Evolutionary conservation across 2,329 filamentous ascomycete genomes (phyloP).

Genomic region (Diaporthe nobilis): DNA sequence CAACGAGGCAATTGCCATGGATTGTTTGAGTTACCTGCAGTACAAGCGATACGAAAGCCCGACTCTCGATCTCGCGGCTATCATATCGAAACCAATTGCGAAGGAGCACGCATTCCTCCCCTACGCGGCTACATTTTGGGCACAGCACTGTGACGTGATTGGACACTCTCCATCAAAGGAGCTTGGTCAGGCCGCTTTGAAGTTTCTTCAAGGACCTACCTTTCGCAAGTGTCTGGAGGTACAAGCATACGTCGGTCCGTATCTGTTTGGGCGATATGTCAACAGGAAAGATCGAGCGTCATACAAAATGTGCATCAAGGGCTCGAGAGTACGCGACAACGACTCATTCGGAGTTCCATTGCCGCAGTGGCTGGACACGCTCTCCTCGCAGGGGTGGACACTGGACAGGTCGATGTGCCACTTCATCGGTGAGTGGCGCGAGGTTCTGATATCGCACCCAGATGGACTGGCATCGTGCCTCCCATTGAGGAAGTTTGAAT

Average conservation of each 20-base stretch:
- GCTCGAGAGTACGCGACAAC: background rate
- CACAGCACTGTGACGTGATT: conserved; percentile 2
- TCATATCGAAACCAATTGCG: background rate
- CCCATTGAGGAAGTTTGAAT: background rate
- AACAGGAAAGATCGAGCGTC: background rate
- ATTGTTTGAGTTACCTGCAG: background rate
- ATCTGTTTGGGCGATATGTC: background rate
- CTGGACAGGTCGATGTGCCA: conserved; percentile 11
- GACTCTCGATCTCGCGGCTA: background rate
- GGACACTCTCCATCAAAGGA: background rate
- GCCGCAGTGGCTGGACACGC: conserved; percentile 4
- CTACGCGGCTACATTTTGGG: conserved; percentile 6
- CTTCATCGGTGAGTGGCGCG: conserved; percentile 17
- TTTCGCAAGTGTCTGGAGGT: background rate
- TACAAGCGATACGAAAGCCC: background rate
- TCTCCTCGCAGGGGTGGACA: background rate
- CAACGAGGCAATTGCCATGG: conserved; percentile 11
- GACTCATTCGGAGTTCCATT: background rate
- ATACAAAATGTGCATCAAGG: conserved; percentile 1
- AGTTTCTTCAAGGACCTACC: background rate
- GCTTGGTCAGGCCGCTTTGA: background rate
- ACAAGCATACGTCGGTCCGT: background rate
- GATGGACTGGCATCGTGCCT: background rate
- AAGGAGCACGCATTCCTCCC: conserved; percentile 10
- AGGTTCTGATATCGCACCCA: background rate